Base-by-base conservation (phyloP, 176 grass and related monocot genomes). In the Rhynchospora breviuscula region DNA sequence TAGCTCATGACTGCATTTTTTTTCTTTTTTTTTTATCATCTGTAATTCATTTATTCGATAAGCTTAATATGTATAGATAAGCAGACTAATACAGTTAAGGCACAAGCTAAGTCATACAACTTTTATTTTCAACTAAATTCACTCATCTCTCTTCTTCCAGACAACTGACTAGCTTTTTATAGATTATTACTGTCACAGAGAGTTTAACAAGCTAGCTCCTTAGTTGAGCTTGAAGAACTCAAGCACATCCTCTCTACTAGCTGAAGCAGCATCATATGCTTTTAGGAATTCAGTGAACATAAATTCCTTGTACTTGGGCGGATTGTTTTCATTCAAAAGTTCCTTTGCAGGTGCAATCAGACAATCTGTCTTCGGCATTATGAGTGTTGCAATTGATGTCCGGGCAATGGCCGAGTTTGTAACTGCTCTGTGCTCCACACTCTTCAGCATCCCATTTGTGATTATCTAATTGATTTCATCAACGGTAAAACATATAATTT, bases 381-480 rank as follows among this genome's bases (percentile, higher is more conserved):
- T 83, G n/a, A 88, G 61, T 23, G 79, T 73, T 10, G 89, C 86
- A 8, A 88, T 25, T 3, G 89, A 88, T 64, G 76, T 65, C 35
- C 86, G 49, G 63, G 76, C 83, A n/a, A 48, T 23, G 2, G 57
- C 65, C 5, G 83, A 79, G 53, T 89, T 89, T 51, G 78, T 85
- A 60, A 89, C 45, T 62, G 65, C 83, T 11, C 83, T 83, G 51
- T 89, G 87, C 77, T 89, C 83, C 29, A 85, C 77, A n/a, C 87
- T 89, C 54, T 85, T 89, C n/a, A 85, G 63, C 10, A 65, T 22
- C 43, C 64, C 83, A 8, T 89, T 89, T 13, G 83, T 82, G 56
- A 89, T 29, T 17, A 89, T 81, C 83, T 89, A 68, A 65, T 64
- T 23, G 6, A 77, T 87, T 78, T 25, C 19, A 23, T 26, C 33